Evolutionary conservation across 495 filamentous ascomycete species (phyloP).

Genomic region (Hypoxylon crocopeplum): DNA sequence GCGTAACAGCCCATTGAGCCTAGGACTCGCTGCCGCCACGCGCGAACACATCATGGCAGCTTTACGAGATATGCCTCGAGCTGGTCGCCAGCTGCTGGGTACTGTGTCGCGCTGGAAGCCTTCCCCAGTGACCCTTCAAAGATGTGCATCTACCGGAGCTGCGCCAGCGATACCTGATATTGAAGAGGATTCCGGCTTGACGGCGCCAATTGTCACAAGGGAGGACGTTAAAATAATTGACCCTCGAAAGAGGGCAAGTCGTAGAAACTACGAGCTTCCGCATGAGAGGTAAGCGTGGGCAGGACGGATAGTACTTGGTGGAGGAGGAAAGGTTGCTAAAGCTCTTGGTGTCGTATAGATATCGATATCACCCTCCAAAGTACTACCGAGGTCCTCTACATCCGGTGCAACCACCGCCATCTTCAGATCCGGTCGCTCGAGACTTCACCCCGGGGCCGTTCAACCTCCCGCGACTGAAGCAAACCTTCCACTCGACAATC

Average conservation of each 20-base stretch:
- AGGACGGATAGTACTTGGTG: background rate
- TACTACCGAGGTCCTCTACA: conserved; percentile 93
- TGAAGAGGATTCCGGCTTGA: conserved; percentile 47
- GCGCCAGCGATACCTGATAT: conserved; percentile 43
- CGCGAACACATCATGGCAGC: conserved; percentile 32
- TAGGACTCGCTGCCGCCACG: conserved; percentile 6
- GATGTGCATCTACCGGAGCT: conserved; percentile 50
- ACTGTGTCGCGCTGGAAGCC: conserved; percentile 29
- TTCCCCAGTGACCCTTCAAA: conserved; percentile 32
- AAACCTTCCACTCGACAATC: conserved; percentile 87
- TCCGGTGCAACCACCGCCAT: conserved; percentile 82
- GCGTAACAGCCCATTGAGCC: conserved; percentile 13
- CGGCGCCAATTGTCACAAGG: conserved; percentile 38
- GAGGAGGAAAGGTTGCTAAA: conserved; percentile 13
- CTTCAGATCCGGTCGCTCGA: conserved; percentile 85
- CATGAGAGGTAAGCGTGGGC: conserved; percentile 43
- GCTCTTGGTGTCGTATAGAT: conserved; percentile 62
- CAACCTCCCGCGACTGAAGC: conserved; percentile 81
- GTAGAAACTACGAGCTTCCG: conserved; percentile 48
- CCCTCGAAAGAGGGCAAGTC: conserved; percentile 52
- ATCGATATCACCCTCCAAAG: conserved; percentile 90
- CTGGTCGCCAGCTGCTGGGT: conserved; percentile 30
- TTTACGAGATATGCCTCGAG: conserved; percentile 38
- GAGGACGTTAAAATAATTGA: conserved; percentile 45
- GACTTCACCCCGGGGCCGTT: conserved; percentile 94